Percentiles rank a stretch among this genome's conserved stretches.
Conservation (phyloP, 2,329 filamentous ascomycete genomes). For the Exophiala sp. region DNA sequence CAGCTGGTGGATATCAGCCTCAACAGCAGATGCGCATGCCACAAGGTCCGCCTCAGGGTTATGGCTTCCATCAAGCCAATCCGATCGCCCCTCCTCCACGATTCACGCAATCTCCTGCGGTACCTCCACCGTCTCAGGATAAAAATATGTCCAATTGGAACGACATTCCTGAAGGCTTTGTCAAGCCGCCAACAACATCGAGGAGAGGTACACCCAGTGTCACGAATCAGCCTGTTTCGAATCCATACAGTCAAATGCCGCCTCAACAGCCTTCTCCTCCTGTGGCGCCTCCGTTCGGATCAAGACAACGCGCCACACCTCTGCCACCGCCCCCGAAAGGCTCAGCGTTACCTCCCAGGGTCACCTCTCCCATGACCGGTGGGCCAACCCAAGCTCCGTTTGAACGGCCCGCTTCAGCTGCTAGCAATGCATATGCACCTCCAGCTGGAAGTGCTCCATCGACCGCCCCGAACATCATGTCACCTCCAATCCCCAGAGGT, state of each 20-base stretch:
- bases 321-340: slow-evolving; percentile 83
- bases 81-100: slow-evolving; percentile 61
- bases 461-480: slow-evolving; percentile 40
- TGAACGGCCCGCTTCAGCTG: slow-evolving; percentile 53
- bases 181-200: slow-evolving; percentile 65
- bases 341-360: slow-evolving; percentile 59
- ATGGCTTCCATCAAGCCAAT: slow-evolving; percentile 35
- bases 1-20: slow-evolving; percentile 55
- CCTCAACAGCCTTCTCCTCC: slow-evolving; percentile 60
- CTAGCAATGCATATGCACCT: slow-evolving; percentile 64
- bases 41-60: slow-evolving; percentile 39
- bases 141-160: slow-evolving; percentile 85
- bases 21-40: slow-evolving; percentile 44
- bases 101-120: slow-evolving; percentile 62
- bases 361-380: slow-evolving; percentile 66
- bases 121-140: slow-evolving; percentile 64
- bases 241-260: slow-evolving; percentile 57
- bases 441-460: slow-evolving; percentile 46
- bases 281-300: slow-evolving; percentile 56
- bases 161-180: slow-evolving; percentile 79
- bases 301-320: slow-evolving; percentile 58
- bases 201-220: slow-evolving; percentile 71
- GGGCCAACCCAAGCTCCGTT: slow-evolving; percentile 52
- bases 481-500: slow-evolving; percentile 65
- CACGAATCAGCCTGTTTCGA: slow-evolving; percentile 59